phyloP scores from a whole-genome alignment of 2,329 filamentous ascomycete genomes.

The Pseudogymnoascus sp. region DNA sequence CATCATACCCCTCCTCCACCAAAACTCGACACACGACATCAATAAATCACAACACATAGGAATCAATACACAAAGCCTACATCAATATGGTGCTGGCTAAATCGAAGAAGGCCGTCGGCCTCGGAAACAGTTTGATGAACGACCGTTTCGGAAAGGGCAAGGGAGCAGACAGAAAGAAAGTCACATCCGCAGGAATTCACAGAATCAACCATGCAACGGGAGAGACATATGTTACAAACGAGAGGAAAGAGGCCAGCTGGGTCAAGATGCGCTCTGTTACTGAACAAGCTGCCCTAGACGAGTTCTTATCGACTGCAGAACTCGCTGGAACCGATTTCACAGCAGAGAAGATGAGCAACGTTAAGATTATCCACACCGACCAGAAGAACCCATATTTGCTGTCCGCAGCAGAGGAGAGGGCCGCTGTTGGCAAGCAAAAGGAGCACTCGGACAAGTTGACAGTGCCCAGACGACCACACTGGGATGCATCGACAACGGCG shows the following conservation, averaged over 20 bases:
- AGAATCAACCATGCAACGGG: constrained; percentile 74
- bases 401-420: constrained; percentile 75
- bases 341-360: constrained; percentile 96
- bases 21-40: constrained; percentile 2
- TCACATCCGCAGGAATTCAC: constrained; percentile 43
- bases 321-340: constrained; percentile 98
- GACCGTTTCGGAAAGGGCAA: constrained; percentile 95
- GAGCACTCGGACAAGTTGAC: constrained; percentile 73
- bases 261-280: constrained; percentile 99
- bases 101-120: constrained; percentile 88
- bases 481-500: constrained; percentile 80
- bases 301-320: constrained; percentile 92
- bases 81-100: constrained; percentile 68
- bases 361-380: constrained; percentile 96
- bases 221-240: constrained; percentile 88
- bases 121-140: constrained; percentile 98
- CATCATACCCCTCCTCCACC: constrained; percentile 6
- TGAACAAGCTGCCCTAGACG: constrained; percentile 91
- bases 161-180: constrained; percentile 72
- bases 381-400: constrained; percentile 93
- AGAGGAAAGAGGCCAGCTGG: constrained; percentile 85
- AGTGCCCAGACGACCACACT: constrained; percentile 81
- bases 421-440: constrained; percentile 71
- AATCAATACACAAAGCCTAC: not conserved
- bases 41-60: constrained; percentile 9